Conservation (phyloP, 371 early-diverging fungal species). For the Rhizopus delemar region DNA sequence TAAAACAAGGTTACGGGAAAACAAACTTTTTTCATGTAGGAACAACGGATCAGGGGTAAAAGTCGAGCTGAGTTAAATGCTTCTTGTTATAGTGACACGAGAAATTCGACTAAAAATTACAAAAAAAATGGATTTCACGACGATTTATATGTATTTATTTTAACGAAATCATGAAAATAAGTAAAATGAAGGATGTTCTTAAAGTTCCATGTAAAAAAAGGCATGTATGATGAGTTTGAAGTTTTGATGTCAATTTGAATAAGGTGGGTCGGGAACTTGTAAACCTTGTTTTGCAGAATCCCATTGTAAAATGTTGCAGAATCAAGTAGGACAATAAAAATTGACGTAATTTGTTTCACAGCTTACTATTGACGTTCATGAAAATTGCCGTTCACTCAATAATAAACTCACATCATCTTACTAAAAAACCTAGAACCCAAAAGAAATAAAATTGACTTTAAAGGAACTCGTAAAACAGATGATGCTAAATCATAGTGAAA, state of each 20-base stretch:
- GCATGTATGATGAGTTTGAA: no score
- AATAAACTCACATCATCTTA: no score
- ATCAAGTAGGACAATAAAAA: neutral
- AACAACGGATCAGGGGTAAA: conserved; percentile 2
- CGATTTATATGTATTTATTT: neutral
- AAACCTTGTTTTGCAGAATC: neutral
- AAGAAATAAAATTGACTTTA: no score
- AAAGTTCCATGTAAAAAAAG: no score
- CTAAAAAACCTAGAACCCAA: no score
- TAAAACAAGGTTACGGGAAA: neutral
- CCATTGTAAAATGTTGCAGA: neutral
- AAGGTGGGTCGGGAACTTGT: neutral
- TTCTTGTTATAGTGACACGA: neutral
- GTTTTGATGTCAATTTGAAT: neutral
- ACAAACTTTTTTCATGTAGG: neutral
- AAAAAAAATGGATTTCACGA: neutral
- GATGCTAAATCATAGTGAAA: no score
- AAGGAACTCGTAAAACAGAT: no score
- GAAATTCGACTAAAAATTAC: neutral
- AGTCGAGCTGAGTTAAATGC: neutral
- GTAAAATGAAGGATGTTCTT: neutral
- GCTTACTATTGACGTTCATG: no score
- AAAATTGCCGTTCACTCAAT: no score
- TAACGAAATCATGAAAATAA: neutral
- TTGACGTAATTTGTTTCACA: neutral